phyloP scores from a whole-genome alignment of 768 basidiomycete species.

The Pleurotus eryngii region DNA sequence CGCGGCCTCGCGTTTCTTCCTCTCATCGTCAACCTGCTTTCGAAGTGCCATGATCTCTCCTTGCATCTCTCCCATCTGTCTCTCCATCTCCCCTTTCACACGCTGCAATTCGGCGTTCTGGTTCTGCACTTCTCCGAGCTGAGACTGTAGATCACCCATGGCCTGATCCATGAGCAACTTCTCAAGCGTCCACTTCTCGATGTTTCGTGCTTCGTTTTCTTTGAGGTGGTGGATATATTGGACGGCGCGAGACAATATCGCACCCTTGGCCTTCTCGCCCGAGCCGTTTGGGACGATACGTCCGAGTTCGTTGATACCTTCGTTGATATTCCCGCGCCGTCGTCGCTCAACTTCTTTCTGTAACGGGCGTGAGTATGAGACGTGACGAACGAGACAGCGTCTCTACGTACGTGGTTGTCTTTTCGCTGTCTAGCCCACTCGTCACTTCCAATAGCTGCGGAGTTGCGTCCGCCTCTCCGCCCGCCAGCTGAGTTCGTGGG shows the following conservation, averaged over 20 bases:
- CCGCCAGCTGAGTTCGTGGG: slow-evolving; percentile 32
- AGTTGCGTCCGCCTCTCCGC: slow-evolving; percentile 46
- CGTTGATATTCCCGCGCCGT: slow-evolving; percentile 92
- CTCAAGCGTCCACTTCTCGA: slow-evolving; percentile 92
- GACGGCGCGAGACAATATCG: slow-evolving; percentile 83
- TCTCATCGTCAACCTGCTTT: slow-evolving; percentile 3
- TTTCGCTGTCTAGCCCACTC: slow-evolving; percentile 81
- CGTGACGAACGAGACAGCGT: background rate
- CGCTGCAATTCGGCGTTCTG: slow-evolving; percentile 37
- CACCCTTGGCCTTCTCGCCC: slow-evolving; percentile 87
- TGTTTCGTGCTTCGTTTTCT: slow-evolving; percentile 86
- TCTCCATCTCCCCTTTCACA: slow-evolving; percentile 69
- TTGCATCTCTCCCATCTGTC: slow-evolving; percentile 63
- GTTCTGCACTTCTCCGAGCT: slow-evolving; percentile 76
- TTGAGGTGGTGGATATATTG: slow-evolving; percentile 91
- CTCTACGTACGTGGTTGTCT: slow-evolving; percentile 68
- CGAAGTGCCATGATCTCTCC: slow-evolving; percentile 41
- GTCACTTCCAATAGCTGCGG: slow-evolving; percentile 63
- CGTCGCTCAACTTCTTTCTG: slow-evolving; percentile 99
- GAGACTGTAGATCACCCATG: slow-evolving; percentile 81
- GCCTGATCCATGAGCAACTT: slow-evolving; percentile 91
- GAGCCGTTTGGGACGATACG: slow-evolving; percentile 85
- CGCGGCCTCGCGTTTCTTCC: background rate
- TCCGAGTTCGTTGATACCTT: slow-evolving; percentile 90
- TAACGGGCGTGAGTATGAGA: background rate